phyloP scores from a whole-genome alignment of 106 monocot genomes.

The Vanilla planifolia region DNA sequence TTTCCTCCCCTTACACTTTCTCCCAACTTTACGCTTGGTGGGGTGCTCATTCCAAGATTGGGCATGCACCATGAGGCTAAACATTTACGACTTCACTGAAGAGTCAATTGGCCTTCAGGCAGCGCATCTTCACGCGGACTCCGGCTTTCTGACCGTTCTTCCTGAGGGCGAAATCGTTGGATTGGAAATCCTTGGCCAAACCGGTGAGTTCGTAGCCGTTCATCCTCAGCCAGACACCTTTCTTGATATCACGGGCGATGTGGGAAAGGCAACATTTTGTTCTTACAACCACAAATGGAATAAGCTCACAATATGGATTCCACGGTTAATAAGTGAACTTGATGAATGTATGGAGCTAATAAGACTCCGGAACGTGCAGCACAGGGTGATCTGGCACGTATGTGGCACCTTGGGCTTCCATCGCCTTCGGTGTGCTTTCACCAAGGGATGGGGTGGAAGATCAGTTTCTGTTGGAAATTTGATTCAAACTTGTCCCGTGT shows the following conservation, averaged over 20 bases:
- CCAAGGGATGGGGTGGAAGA: conserved; percentile 41
- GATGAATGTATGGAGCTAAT: conserved; percentile 54
- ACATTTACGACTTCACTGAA: conserved; percentile 42
- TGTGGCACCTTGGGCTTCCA: conserved; percentile 22
- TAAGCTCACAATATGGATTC: no score
- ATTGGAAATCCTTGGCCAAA: conserved; percentile 39
- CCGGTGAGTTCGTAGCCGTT: conserved; percentile 26
- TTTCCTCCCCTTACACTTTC: not conserved
- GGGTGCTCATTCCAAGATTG: conserved; percentile 30
- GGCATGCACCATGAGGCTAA: conserved; percentile 39
- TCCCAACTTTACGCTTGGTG: not conserved
- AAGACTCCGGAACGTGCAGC: conserved; percentile 45
- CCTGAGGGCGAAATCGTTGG: conserved; percentile 61
- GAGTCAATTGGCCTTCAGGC: conserved; percentile 35
- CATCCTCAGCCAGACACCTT: conserved; percentile 45
- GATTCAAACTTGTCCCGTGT: no score
- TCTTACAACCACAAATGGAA: no score
- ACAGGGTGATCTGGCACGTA: conserved; percentile 48
- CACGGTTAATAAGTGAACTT: no score
- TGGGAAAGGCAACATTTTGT: conserved; percentile 37
- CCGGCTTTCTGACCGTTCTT: conserved; percentile 53
- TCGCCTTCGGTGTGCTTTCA: conserved; percentile 46
- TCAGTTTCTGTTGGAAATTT: no score
- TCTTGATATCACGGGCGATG: conserved; percentile 48
- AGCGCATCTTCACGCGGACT: conserved; percentile 45